phyloP scores from a whole-genome alignment of 228 moss, liverwort and hornwort genomes.

The Sphagnum fallax region DNA sequence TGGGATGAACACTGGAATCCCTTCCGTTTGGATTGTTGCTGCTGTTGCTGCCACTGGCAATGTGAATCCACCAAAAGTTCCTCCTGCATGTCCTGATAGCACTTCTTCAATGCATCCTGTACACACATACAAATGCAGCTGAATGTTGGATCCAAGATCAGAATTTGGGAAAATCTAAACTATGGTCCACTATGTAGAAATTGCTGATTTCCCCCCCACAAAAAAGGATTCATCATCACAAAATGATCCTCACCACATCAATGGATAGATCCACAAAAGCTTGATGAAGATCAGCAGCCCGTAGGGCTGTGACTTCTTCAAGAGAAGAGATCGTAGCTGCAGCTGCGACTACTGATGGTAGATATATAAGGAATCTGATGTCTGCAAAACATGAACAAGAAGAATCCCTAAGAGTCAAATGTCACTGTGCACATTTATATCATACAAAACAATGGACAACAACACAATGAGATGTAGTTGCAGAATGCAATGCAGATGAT shows the following conservation, averaged over 20 bases:
- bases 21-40: constrained; percentile 22
- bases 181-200: neutral
- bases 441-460: neutral
- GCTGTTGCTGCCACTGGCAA: constrained; percentile 12
- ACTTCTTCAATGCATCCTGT: constrained; percentile 25
- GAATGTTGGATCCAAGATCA: neutral
- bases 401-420: too few species aligned
- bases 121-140: neutral
- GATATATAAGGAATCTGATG: constrained; percentile 31
- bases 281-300: constrained; percentile 16
- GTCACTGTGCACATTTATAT: neutral
- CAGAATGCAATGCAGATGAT: neutral
- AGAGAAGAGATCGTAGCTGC: constrained; percentile 34
- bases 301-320: constrained; percentile 19
- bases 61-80: constrained; percentile 17
- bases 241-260: constrained; percentile 21
- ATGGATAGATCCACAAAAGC: constrained; percentile 17
- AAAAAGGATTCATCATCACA: neutral
- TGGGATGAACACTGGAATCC: constrained; percentile 19
- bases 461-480: neutral
- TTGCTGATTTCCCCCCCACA: neutral
- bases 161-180: neutral
- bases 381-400: constrained; percentile 16
- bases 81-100: constrained; percentile 19
- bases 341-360: constrained; percentile 41